Evolutionary conservation across 495 filamentous ascomycete species (phyloP), one percentile per base, ranked within the genome.

Genomic region (Poronia punctata): DNA sequence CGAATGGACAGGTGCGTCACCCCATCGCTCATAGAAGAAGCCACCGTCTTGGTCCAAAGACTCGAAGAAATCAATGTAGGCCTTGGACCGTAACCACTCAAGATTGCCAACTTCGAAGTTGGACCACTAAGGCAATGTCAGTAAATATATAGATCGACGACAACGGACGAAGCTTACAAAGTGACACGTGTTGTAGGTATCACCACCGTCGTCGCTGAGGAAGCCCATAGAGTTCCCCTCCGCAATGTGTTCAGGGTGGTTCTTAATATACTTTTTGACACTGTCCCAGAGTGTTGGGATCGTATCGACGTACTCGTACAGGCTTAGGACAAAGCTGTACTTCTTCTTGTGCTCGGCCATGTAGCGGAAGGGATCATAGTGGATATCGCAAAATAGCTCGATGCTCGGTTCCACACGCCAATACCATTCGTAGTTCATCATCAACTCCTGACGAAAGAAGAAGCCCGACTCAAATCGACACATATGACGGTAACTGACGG

Each of bases 271-370:
- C 45, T 82, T 83, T 75, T 90, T 90, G 45, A 80, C 78, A 53
- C 83, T 89, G 45, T 93, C 83, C 92, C 92, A 98, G 5, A 98
- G 75, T 0, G 88, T 95, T 9, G 88, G 87, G 48, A 98, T 97
- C 0, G 92, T 98, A 57, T 94, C 93, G 20, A 81, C 74, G 61
- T 97, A 98, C 63, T 98, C 92, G 62, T 89, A 95, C 56, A 97
- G 54, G 65, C 85, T 90, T 36, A 94, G 67, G 17, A 87, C 82
- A 49, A 93, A 94, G 54, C 84, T 85, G 70, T 94, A 94, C 58
- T 87, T 88, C 67, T 93, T 93, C 46, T 82, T 76, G 56, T 89
- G 80, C 56, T 93, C 84, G 45, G 79, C 77, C 86, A 94, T 89
- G 65, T 72, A 86, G 30, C 79, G 79, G 74, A 94, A 94, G 1